A percentile compares a stretch with the other conserved stretches of the same genome.
These are phyloP conservation scores for Cenococcum geophilum DNA, from an alignment of 495 filamentous ascomycete genomes.

Conservation along the genomic window DNA sequence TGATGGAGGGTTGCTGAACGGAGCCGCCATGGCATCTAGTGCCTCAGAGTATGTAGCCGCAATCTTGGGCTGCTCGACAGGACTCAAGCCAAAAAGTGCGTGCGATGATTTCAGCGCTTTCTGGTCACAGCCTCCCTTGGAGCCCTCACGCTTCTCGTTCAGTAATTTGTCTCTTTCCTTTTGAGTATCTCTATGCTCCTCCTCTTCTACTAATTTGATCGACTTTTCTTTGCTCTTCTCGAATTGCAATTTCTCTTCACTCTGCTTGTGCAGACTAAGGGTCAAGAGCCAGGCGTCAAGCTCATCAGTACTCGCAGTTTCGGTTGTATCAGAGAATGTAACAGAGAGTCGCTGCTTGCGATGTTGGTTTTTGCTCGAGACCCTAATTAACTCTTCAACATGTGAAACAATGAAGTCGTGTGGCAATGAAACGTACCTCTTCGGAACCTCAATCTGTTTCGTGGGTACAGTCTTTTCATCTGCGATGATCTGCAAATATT, in stretches of 20 bases:
- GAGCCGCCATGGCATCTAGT: not conserved
- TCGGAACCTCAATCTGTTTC: not conserved
- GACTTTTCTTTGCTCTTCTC: not conserved
- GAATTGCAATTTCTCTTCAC: not conserved
- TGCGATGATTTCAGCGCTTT: not conserved
- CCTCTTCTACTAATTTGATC: not conserved
- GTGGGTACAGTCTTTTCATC: not conserved
- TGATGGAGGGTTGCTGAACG: constrained; percentile 1
- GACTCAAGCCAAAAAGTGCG: not conserved
- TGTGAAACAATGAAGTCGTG: not conserved
- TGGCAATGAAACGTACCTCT: not conserved
- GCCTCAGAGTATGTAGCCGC: not conserved
- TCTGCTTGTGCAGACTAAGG: not conserved
- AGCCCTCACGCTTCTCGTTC: not conserved
- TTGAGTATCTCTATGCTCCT: not conserved
- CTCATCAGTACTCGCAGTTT: constrained; percentile 1
- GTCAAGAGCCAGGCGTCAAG: constrained; percentile 5
- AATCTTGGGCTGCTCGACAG: not conserved
- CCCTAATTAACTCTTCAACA: not conserved
- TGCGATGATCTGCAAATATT: constrained; percentile 10
- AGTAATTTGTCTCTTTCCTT: not conserved
- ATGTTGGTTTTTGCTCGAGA: not conserved
- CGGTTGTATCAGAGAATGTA: not conserved
- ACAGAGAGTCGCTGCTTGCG: not conserved
- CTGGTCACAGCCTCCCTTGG: not conserved